Base-by-base conservation (phyloP, 371 early-diverging fungal species). In the Lichtheimia ornata region DNA sequence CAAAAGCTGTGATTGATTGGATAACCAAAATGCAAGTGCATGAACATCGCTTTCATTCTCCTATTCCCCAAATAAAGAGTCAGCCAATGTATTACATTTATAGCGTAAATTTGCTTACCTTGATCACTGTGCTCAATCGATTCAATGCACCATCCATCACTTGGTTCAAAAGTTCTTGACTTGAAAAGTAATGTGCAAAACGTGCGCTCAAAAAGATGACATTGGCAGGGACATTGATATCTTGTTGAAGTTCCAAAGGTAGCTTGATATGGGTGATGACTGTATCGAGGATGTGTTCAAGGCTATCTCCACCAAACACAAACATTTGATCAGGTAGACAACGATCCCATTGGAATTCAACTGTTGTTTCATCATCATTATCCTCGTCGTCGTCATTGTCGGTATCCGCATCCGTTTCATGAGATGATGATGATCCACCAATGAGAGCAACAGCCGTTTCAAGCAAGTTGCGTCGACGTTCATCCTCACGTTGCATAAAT, bases 121-220 rank as follows among this genome's bases (percentile, higher is more conserved):
- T 35, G 45, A 41, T 56, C 18, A 47, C 14, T 22, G 47, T 22
- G 22, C 47, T 22, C 17, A 47, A 18, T 47, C 47, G n/a, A 47
- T 22, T 47, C 47, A 47, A 22, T 22, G 47, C 47, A 1, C 82
- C 83, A 17, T 78, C 77, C 28, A 94, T 68, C 4, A 94, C 81
- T 49, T 81, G 76, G 40, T 88, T 83, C 20, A 93, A 67, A 11
- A 95, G 74, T 30, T 92, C 94, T 0, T 77, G 68, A 50, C 84
- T 79, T 43, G 91, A 85, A 65, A 82, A 91, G 64, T 93, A 88
- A 66, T 84, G 87, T 20, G 95, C 94, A 72, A 91, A 97, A 44
- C 97, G 80, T 27, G 94, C 90, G 27, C 90, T 87, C 40, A 97
- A 76, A 67, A 95, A 94, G 15, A 96, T 68, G 40, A 95, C 86